Base-by-base conservation (phyloP, 2,329 filamentous ascomycete species). In the Ceratocystis cacaofunesta region DNA sequence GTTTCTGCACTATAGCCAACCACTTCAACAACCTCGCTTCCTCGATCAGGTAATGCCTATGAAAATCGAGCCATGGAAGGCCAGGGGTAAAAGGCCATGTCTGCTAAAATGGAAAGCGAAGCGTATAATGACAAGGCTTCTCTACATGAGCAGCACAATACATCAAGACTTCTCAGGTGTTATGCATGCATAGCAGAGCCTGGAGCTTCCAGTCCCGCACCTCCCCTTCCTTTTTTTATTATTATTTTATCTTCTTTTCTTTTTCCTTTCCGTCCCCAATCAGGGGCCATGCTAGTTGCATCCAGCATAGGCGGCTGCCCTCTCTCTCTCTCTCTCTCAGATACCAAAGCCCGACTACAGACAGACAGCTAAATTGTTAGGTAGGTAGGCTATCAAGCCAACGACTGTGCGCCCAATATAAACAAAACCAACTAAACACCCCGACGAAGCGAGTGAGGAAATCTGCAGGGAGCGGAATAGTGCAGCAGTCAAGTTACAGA, bases 401-500 rank as follows among this genome's bases (percentile, higher is more conserved):
- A 58, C 28, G 55, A 58, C 55, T 58, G 55, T 58, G 28, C 55
- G 17, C 55, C n/a, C 55, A 58, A 58, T 36, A 36, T 36, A 58
- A 58, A 58, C 55, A 58, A 36, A 22, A 7, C 55, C 55, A 58
- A 10, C 28, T 17, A 58, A 58, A 58, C 55, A 58, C 28, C 55
- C 55, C 55, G 17, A 32, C 17, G 55, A 58, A 58, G 52, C 52
- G 52, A 57, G 30, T 58, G 55, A 52, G 55, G 28, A 30, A 58
- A 36, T n/a, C 28, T 58, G 12, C 28, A 58, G 55, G 55, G 55
- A 58, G 55, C 55, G 55, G 55, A 36, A 58, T 17, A 58, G 25
- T 36, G 55, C 55, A 58, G 55, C 55, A 58, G 55, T n/a, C 55
- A 58, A 25, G 55, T 58, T 58, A 25, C 55, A 58, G 55, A 58